Evolutionary conservation across 495 filamentous ascomycete genomes (phyloP), one percentile per base, ranked within the genome.

Genomic region (Entonaema liquescens): DNA sequence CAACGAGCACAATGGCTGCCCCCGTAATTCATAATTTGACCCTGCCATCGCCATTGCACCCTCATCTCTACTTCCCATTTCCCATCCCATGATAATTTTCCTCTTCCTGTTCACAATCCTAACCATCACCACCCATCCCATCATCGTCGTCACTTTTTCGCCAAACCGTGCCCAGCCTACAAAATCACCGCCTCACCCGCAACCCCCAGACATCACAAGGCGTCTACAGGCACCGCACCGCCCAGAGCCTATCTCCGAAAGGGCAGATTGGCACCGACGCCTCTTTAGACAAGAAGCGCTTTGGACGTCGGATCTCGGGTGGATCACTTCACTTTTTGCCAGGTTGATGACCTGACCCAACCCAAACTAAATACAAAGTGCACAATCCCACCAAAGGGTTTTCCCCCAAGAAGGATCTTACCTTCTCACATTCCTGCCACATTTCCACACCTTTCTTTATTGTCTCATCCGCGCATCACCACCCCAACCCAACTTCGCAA

Each of bases 1-100:
- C 66, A 68, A 68, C 66, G 64, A 68, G 42, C 66, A 76, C 70
- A 76, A 76, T 76, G 76, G 74, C 72, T 69, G 58, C 73, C 76
- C 76, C 76, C 73, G 75, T 76, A 77, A 76, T 76, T 76, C 71
- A 75, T 74, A 74, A 70, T 72, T 70, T 67, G 63, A 65, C 76
- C 74, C 73, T 47, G 42, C 42, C 42, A 47, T 47, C 70, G 61
- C 73, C 72, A 71, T 71, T 60, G 49, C 66, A 62, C 61, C 62
- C 70, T 65, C 66, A 68, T 65, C 66, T 62, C 49, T 67, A 36
- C 60, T 67, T 60, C 44, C 42, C 63, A 52, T 61, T 74, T 70
- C 62, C 68, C 56, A 59, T 65, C 50, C 44, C 56, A 64, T 59
- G 65, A 61, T 68, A 49, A 62, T 57, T 56, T 61, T 28, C 56